Evolutionary conservation across 345 rosid genomes (phyloP).

Genomic region (Boechera stricta): DNA sequence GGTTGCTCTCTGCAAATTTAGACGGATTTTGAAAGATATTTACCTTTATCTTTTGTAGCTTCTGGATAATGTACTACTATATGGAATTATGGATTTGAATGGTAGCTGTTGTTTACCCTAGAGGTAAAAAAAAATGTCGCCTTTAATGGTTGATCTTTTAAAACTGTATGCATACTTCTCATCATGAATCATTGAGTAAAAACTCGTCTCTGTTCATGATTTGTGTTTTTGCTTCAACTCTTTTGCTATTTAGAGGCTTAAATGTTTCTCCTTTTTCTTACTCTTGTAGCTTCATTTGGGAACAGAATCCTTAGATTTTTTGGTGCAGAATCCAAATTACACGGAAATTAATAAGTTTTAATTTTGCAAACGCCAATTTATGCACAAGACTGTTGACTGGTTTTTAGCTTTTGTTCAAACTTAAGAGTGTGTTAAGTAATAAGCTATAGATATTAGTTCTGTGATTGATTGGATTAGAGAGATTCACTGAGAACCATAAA

Average conservation of each 20-base stretch:
- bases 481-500: not conserved
- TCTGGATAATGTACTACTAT: no score
- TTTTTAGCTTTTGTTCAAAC: not conserved
- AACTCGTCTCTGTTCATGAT: slow-evolving; percentile 19
- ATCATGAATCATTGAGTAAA: slow-evolving; percentile 19
- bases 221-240: not conserved
- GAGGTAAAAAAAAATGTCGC: not conserved
- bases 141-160: not conserved
- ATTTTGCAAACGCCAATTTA: not conserved
- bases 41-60: no score
- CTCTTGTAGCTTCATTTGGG: not conserved
- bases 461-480: not conserved
- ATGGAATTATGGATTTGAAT: no score
- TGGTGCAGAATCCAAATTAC: not conserved
- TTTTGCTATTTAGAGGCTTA: not conserved
- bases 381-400: not conserved
- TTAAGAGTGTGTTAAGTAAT: not conserved
- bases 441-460: not conserved
- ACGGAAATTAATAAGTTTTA: not conserved
- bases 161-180: not conserved
- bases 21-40: no score
- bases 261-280: not conserved
- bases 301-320: not conserved
- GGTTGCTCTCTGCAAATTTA: no score
- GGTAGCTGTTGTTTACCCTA: no score